phyloP scores from a whole-genome alignment of 495 filamentous ascomycete species.

The Penicillium samsonianum region DNA sequence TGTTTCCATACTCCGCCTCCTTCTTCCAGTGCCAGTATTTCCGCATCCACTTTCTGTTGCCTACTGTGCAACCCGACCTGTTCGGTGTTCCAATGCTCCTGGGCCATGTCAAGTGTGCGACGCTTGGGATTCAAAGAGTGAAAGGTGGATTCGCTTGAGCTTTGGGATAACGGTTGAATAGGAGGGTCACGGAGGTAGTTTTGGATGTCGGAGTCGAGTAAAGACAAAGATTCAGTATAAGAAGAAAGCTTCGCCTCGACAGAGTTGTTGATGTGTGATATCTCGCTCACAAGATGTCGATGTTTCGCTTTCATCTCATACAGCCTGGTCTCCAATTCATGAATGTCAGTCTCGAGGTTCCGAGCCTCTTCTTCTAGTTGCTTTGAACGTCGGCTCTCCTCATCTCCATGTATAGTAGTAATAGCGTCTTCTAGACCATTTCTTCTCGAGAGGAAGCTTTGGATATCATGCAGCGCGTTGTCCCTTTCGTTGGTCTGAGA shows the following conservation, averaged over 20 bases:
- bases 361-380: slow-evolving; percentile 55
- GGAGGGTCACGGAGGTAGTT: slow-evolving; percentile 45
- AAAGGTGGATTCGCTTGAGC: slow-evolving; percentile 33
- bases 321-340: slow-evolving; percentile 64
- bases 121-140: slow-evolving; percentile 63
- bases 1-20: slow-evolving; percentile 80
- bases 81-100: slow-evolving; percentile 73
- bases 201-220: slow-evolving; percentile 55
- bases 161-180: slow-evolving; percentile 44
- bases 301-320: slow-evolving; percentile 65
- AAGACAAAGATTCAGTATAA: slow-evolving; percentile 55
- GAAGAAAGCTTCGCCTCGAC: slow-evolving; percentile 62
- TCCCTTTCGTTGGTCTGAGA: slow-evolving; percentile 58
- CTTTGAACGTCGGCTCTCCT: slow-evolving; percentile 36
- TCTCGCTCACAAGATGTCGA: slow-evolving; percentile 57
- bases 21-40: slow-evolving; percentile 78
- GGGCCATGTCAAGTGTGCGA: slow-evolving; percentile 74
- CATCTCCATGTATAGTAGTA: slow-evolving; percentile 37
- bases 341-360: slow-evolving; percentile 61
- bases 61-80: slow-evolving; percentile 56
- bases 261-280: slow-evolving; percentile 64
- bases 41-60: slow-evolving; percentile 61
- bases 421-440: slow-evolving; percentile 50
- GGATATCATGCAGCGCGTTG: slow-evolving; percentile 58
- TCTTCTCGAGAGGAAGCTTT: slow-evolving; percentile 58